Evolutionary conservation across 306 rosid species (phyloP).

Genomic region (Vigna angularis): DNA sequence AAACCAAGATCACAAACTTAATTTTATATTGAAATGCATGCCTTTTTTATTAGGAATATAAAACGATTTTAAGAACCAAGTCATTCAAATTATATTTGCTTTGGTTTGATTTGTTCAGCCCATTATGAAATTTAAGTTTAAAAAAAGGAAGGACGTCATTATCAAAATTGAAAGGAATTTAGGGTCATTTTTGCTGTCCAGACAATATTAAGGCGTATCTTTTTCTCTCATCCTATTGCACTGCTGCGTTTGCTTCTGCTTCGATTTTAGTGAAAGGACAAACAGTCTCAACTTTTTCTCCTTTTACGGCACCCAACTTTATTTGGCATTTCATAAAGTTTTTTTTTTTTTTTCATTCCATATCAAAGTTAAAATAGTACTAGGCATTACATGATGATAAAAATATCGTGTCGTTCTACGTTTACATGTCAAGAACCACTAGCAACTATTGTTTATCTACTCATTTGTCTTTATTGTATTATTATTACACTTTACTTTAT

Average conservation of each 20-base stretch:
- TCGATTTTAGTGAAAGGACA: not conserved
- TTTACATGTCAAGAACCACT: not conserved
- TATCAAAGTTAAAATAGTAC: not conserved
- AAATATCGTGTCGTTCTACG: not conserved
- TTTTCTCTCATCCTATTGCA: constrained; percentile 7
- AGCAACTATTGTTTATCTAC: not conserved
- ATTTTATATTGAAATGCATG: no score
- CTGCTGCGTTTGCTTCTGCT: not conserved
- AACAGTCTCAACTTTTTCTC: not conserved
- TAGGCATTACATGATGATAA: no score
- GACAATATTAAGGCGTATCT: not conserved
- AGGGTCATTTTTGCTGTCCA: no score
- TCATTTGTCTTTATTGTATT: not conserved
- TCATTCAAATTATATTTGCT: not conserved
- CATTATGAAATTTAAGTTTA: not conserved
- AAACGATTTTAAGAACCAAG: no score
- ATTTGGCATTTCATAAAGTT: not conserved
- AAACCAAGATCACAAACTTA: no score
- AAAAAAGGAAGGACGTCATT: no score
- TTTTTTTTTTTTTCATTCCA: not conserved
- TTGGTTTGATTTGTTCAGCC: no score
- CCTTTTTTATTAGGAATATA: no score
- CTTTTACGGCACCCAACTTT: not conserved
- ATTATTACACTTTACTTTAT: not conserved
- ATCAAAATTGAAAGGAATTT: no score